These are phyloP conservation scores for Elaeagnus macrophylla DNA, from an alignment of 306 rosid genomes.

Conservation along the genomic window DNA sequence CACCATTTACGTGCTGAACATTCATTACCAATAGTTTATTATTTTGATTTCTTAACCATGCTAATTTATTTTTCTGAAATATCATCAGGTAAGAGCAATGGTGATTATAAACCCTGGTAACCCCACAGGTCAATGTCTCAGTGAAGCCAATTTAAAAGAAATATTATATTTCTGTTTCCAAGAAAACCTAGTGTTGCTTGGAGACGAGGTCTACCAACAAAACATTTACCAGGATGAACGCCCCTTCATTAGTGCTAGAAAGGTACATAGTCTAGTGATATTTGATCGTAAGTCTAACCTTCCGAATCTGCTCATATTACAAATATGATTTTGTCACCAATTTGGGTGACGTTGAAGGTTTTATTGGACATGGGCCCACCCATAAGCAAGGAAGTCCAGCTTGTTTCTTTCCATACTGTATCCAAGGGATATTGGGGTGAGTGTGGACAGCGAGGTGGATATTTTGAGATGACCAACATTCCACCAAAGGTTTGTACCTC, in stretches of 20 bases:
- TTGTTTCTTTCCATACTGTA: constrained; percentile 82
- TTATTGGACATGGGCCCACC: constrained; percentile 82
- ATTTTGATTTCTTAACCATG: not conserved
- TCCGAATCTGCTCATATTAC: constrained; percentile 14
- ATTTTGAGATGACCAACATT: constrained; percentile 96
- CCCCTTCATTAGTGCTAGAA: constrained; percentile 80
- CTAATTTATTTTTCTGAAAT: constrained; percentile 14
- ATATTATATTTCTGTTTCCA: constrained; percentile 66
- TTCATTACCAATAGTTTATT: not conserved
- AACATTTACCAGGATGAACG: constrained; percentile 94
- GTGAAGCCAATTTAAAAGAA: constrained; percentile 69
- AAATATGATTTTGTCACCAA: constrained; percentile 5
- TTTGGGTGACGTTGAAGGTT: constrained; percentile 67
- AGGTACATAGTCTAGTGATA: constrained; percentile 33
- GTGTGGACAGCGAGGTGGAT: constrained; percentile 99
- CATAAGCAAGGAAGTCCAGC: constrained; percentile 76
- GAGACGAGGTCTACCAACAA: constrained; percentile 98
- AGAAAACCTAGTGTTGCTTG: constrained; percentile 81
- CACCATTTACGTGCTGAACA: constrained; percentile 10
- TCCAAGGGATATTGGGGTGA: constrained; percentile 98
- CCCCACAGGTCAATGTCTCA: constrained; percentile 96
- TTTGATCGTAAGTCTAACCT: constrained; percentile 5
- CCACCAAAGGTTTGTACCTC: constrained; percentile 69
- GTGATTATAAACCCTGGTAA: constrained; percentile 98
- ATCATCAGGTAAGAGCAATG: constrained; percentile 88